Percentiles rank a stretch among this genome's conserved stretches.
These are phyloP conservation scores for Cladosporium phlei DNA, from an alignment of 2,329 filamentous ascomycete genomes.

Conservation along the genomic window DNA sequence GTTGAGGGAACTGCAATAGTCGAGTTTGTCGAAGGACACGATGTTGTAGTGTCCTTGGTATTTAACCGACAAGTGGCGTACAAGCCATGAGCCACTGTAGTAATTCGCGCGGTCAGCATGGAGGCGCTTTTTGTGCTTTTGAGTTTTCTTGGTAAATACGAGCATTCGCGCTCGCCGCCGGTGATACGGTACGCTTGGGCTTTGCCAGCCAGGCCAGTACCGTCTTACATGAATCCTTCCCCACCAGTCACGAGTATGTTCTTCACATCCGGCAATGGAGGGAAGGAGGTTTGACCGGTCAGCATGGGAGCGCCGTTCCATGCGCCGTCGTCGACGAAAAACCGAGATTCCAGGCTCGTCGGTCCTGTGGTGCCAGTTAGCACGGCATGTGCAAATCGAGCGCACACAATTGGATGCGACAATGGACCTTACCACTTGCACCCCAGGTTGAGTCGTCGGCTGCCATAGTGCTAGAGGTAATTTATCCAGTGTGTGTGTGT, in stretches of 20 bases:
- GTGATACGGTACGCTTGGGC: slow-evolving; percentile 7
- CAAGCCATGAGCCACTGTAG: slow-evolving; percentile 72
- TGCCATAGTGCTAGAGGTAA: no score
- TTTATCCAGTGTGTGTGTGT: slow-evolving; percentile 12
- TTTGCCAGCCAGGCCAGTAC: no score
- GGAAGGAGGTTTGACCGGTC: slow-evolving; percentile 64
- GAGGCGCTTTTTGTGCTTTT: slow-evolving; percentile 4
- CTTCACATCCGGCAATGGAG: slow-evolving; percentile 62
- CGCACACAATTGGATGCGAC: not conserved
- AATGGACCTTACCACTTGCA: slow-evolving; percentile 16
- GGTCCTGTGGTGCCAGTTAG: slow-evolving; percentile 18
- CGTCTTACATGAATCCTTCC: slow-evolving; percentile 74
- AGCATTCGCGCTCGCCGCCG: no score
- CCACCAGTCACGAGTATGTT: slow-evolving; percentile 83
- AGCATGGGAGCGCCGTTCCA: slow-evolving; percentile 70
- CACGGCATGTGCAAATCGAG: not conserved
- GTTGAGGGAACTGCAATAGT: slow-evolving; percentile 76
- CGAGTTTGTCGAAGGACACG: slow-evolving; percentile 78
- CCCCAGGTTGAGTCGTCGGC: slow-evolving; percentile 17
- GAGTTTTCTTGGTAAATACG: slow-evolving; percentile 20
- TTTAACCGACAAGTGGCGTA: slow-evolving; percentile 69
- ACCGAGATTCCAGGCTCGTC: slow-evolving; percentile 39
- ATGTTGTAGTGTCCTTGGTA: slow-evolving; percentile 73
- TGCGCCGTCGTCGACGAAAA: slow-evolving; percentile 53
- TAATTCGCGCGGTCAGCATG: slow-evolving; percentile 9